phyloP scores from a whole-genome alignment of 352 stramenopile genomes.

The Phytophthora podocarpi region DNA sequence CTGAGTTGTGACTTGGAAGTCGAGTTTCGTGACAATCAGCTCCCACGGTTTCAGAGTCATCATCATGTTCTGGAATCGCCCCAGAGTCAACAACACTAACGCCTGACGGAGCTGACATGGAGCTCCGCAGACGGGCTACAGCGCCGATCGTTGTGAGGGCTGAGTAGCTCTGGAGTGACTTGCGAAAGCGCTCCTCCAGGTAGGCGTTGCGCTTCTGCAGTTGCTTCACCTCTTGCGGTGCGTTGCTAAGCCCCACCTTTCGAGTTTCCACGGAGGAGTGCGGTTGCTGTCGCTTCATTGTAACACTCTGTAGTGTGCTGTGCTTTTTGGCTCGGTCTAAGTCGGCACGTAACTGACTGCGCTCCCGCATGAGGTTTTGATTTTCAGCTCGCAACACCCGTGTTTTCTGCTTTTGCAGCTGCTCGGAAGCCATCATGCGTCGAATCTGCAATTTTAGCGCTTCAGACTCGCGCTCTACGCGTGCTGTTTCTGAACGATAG shows the following conservation, averaged over 20 bases:
- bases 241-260: constrained; percentile 5
- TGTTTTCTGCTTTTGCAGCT: constrained; percentile 78
- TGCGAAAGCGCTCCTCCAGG: constrained; percentile 66
- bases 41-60: neutral
- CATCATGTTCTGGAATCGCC: neutral
- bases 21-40: neutral
- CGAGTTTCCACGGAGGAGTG: constrained; percentile 1
- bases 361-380: constrained; percentile 49
- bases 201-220: constrained; percentile 64
- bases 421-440: constrained; percentile 82
- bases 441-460: constrained; percentile 71
- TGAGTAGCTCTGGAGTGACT: constrained; percentile 26
- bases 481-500: constrained; percentile 59
- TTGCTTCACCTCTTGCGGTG: constrained; percentile 51
- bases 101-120: constrained; percentile 13
- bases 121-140: constrained; percentile 25
- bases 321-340: constrained; percentile 43
- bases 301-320: constrained; percentile 28
- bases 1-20: constrained; percentile 4
- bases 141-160: constrained; percentile 17
- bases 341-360: constrained; percentile 49
- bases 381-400: constrained; percentile 52
- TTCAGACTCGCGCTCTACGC: constrained; percentile 61
- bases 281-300: constrained; percentile 18
- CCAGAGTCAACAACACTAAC: neutral